Evolutionary conservation across 2,329 filamentous ascomycete genomes (phyloP).

Genomic region (Calonectria pseudoreteaudii): DNA sequence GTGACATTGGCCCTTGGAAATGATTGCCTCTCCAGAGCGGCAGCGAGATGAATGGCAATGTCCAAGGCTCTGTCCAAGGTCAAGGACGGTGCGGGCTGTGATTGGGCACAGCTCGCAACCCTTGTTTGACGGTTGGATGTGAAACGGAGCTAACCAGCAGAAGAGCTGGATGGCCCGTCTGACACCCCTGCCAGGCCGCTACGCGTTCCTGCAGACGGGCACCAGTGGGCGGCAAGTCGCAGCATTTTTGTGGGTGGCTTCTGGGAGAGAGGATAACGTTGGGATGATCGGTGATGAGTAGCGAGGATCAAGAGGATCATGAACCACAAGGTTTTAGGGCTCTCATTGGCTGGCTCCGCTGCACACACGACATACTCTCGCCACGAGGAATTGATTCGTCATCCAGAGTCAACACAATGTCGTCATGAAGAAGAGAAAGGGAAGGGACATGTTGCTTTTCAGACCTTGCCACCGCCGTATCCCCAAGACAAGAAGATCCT

Average conservation of each 20-base stretch:
- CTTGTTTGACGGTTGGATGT: slow-evolving; percentile 15
- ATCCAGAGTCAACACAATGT: background rate
- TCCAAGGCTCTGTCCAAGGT: slow-evolving; percentile 6
- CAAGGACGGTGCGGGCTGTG: background rate
- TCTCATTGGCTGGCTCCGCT: background rate
- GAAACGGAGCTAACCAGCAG: slow-evolving; percentile 21
- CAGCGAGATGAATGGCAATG: background rate
- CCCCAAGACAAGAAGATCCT: background rate
- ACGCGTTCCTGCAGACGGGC: slow-evolving; percentile 24
- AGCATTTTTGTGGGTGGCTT: background rate
- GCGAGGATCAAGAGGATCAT: slow-evolving; percentile 5
- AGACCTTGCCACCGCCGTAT: background rate
- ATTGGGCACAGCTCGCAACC: slow-evolving; percentile 5
- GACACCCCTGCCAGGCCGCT: slow-evolving; percentile 16
- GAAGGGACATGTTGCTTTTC: slow-evolving; percentile 1
- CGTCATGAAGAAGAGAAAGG: background rate
- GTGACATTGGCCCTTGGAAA: background rate
- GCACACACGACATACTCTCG: background rate
- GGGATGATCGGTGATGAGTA: slow-evolving; percentile 3
- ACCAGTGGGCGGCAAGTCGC: background rate
- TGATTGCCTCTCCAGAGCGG: background rate
- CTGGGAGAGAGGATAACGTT: background rate
- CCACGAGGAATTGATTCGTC: background rate
- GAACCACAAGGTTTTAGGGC: background rate
- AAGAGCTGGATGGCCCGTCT: slow-evolving; percentile 5